phyloP scores from a whole-genome alignment of 352 stramenopile species.

The Globisporangium cylindrosporum region DNA sequence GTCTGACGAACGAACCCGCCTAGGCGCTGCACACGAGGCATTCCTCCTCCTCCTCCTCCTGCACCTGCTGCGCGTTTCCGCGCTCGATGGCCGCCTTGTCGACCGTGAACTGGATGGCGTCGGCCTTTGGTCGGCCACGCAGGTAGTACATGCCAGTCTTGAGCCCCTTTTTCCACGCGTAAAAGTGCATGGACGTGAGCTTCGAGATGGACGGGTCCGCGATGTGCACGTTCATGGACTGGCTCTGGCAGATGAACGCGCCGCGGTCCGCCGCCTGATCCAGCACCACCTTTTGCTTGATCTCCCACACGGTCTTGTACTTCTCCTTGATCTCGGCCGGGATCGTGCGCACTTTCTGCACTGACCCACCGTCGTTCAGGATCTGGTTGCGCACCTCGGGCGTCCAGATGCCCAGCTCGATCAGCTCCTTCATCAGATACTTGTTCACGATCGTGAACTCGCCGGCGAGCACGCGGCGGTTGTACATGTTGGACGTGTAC shows the following conservation, averaged over 20 bases:
- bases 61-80: conserved; percentile 18
- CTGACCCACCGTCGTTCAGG: conserved; percentile 95
- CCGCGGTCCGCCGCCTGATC: conserved; percentile 98
- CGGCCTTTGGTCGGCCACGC: conserved; percentile 96
- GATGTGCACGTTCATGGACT: conserved; percentile 99
- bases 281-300: conserved; percentile 97
- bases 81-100: conserved; percentile 91
- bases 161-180: conserved; percentile 99
- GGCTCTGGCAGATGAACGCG: conserved; percentile 98
- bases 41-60: conserved; percentile 66
- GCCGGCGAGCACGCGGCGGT: conserved; percentile 96
- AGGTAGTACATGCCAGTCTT: conserved; percentile 99
- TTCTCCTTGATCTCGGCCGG: conserved; percentile 90
- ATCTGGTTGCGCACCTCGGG: conserved; percentile 98
- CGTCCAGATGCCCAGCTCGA: conserved; percentile 95
- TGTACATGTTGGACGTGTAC: conserved; percentile 99
- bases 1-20: neutral
- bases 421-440: conserved; percentile 98
- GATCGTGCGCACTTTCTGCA: conserved; percentile 91
- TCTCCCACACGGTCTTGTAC: conserved; percentile 99
- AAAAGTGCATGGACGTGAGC: conserved; percentile 99
- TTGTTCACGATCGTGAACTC: conserved; percentile 99
- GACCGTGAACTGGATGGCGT: conserved; percentile 99
- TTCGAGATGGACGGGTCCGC: conserved; percentile 97
- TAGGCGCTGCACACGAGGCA: conserved; percentile 81